Conservation (phyloP, 306 rosid genomes). For the Quercus bicolor region DNA sequence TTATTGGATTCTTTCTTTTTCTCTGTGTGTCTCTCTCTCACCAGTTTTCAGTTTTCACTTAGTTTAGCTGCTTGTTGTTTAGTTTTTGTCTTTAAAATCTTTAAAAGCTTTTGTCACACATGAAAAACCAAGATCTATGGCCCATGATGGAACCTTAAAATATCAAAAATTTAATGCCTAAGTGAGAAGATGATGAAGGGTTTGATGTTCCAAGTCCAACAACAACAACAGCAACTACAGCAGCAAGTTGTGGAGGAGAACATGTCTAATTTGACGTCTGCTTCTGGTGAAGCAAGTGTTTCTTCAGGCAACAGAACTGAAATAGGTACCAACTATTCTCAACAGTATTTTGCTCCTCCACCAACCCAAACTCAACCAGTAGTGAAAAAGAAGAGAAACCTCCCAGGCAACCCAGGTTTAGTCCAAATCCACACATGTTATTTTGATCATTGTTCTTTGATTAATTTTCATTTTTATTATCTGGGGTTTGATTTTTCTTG, state of each 20-base stretch:
- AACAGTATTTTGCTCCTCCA: constrained; percentile 42
- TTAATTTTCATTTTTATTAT: constrained; percentile 1
- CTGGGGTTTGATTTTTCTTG: not conserved
- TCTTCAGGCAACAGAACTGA: constrained; percentile 79
- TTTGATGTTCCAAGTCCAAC: constrained; percentile 41
- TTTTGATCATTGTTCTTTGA: not conserved
- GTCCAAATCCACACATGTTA: not conserved
- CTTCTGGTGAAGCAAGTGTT: constrained; percentile 88
- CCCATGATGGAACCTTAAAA: constrained; percentile 26
- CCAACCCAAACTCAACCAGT: constrained; percentile 43
- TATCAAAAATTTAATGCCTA: constrained; percentile 18
- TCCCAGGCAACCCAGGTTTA: constrained; percentile 96
- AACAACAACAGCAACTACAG: constrained; percentile 35
- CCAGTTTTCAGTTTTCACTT: constrained; percentile 9
- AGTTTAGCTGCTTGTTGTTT: constrained; percentile 19
- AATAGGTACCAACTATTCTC: constrained; percentile 41
- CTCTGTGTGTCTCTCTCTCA: constrained; percentile 16
- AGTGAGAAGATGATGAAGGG: constrained; percentile 43
- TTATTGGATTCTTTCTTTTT: constrained; percentile 25
- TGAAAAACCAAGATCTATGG: constrained; percentile 48
- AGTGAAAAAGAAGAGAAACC: constrained; percentile 82
- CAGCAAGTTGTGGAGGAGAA: constrained; percentile 64
- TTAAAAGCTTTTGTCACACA: constrained; percentile 23
- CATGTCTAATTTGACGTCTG: constrained; percentile 89
- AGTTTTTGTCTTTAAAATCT: constrained; percentile 40